phyloP scores from a whole-genome alignment of 306 rosid genomes.

The Gynostemma pentaphyllum region DNA sequence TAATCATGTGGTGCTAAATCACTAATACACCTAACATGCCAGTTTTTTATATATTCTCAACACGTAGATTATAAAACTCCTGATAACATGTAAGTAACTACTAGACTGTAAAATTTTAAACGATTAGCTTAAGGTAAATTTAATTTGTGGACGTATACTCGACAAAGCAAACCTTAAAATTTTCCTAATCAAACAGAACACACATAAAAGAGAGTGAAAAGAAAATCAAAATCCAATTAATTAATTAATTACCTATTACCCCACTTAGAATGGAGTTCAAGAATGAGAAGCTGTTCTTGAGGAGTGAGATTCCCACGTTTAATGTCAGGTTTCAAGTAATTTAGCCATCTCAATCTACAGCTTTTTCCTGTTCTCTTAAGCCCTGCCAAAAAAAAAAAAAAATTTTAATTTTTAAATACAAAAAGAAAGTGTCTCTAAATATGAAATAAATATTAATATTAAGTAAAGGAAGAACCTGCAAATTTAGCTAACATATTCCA shows the following conservation, averaged over 20 bases:
- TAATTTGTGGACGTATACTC: too few species aligned
- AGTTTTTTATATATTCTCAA: too few species aligned
- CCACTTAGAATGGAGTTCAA: constrained; percentile 88
- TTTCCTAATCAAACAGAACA: too few species aligned
- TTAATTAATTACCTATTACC: constrained; percentile 62
- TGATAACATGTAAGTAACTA: too few species aligned
- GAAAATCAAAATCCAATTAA: background rate
- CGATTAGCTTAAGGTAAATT: too few species aligned
- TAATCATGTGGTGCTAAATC: too few species aligned
- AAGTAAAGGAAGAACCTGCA: constrained; percentile 37
- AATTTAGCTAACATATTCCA: constrained; percentile 81
- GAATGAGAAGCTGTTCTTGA: constrained; percentile 82
- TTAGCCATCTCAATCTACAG: constrained; percentile 92
- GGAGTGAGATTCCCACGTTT: constrained; percentile 90
- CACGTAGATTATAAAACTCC: too few species aligned
- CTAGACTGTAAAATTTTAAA: too few species aligned
- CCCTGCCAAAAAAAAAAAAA: constrained; percentile 28
- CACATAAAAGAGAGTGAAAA: too few species aligned
- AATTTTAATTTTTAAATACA: constrained; percentile 1
- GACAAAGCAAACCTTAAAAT: too few species aligned
- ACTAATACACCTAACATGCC: too few species aligned
- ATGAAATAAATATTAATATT: background rate
- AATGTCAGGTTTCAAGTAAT: constrained; percentile 87
- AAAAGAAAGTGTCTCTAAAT: too few species aligned
- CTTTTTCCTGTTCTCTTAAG: constrained; percentile 94